Base-by-base conservation (phyloP, 129 eudicot genomes). In the Apium graveolens region DNA sequence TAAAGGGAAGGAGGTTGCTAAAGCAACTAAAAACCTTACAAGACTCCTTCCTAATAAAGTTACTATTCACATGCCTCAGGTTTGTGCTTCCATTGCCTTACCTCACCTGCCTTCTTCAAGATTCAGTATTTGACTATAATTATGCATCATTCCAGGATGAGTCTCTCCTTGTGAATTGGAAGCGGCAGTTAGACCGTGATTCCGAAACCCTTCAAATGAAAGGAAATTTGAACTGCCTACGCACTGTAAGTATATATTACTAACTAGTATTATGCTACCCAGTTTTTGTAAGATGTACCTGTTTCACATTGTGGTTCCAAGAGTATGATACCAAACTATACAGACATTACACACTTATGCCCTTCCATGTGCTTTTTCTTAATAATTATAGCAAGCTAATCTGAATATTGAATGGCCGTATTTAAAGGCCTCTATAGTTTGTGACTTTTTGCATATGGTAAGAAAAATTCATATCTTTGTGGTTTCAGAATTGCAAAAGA, bases 21-120 rank as follows among this genome's bases (percentile, higher is more conserved):
- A 90, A 83, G 85, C 93, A 21, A 84, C 92, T 65, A 95, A 95
- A 83, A 88, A 81, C 79, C 83, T 95, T 35, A 85, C 92, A 60
- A 87, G 83, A 71, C 96, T 95, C 82, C 90, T 95, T 66, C 97
- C 97, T 5, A 95, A 95, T 72, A 90, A 87, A 95, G 98, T 95
- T 69, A 85, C 88, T 71, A 91, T 95, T 81, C 97, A 95, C 82
- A 57, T 88, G 88, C 98, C 98, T 79, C 96, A 95, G 97, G 98
- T 91, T 44, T 84, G 91, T 83, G 76, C 68, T 81, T 73, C 24
- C n/a, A 20, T 16, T 43, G 11, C 39, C 62, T 60, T 16, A 18
- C 60, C 11, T 49, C 31, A 8, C 46, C 55, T 51, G 74, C 37
- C 21, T 34, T 65, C 21, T 76, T 9, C 45, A 53, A 69, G 8